Conservation (phyloP, 208 protist species). For the Histomonas meleagridis region DNA sequence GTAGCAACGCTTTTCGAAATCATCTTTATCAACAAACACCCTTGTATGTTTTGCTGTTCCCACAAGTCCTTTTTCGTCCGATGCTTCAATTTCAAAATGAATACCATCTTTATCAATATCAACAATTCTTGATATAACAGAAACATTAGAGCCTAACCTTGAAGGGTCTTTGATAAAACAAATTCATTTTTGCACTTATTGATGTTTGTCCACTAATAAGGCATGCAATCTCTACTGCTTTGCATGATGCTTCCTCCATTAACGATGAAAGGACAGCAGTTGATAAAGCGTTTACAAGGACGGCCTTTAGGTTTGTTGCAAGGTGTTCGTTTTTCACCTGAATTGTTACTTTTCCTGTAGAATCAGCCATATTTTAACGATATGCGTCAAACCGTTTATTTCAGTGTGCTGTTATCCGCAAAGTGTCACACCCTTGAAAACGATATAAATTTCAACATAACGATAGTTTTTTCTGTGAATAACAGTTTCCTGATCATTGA, state of each 20-base stretch:
- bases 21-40: slow-evolving; percentile 7
- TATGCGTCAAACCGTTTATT: no score
- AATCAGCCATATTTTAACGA: neutral
- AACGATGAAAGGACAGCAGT: neutral
- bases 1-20: neutral
- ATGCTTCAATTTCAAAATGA: slow-evolving; percentile 15
- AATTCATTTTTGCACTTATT: neutral
- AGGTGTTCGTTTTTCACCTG: neutral
- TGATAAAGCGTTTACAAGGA: neutral
- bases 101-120: neutral
- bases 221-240: neutral
- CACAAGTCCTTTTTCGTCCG: neutral
- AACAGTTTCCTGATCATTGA: no score
- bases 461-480: no score
- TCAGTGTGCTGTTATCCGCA: no score
- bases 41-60: neutral
- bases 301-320: neutral
- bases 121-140: neutral
- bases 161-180: neutral
- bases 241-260: slow-evolving; percentile 26
- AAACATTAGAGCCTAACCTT: neutral
- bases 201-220: neutral
- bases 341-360: neutral
- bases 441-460: no score
- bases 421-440: no score